phyloP scores from a whole-genome alignment of 768 basidiomycete genomes.

The Lyophyllum semitale region DNA sequence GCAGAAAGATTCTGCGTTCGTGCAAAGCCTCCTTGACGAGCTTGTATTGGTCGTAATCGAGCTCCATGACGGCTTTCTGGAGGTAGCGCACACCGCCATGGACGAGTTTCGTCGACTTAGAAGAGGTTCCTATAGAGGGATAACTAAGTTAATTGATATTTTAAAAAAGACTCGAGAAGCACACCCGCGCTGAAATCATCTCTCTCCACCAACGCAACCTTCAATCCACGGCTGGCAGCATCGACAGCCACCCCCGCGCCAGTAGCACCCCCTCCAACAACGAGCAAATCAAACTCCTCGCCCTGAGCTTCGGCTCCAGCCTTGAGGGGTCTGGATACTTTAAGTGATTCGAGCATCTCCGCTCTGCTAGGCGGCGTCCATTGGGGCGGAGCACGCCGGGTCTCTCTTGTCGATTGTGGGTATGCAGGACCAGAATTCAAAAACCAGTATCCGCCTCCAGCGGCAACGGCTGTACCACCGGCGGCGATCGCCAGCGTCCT shows the following conservation, averaged over 20 bases:
- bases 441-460: slow-evolving; percentile 68
- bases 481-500: slow-evolving; percentile 54
- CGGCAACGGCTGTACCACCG: slow-evolving; percentile 51
- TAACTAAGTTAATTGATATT: not conserved
- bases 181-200: slow-evolving; percentile 89
- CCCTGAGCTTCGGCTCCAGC: slow-evolving; percentile 29
- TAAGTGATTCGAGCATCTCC: slow-evolving; percentile 65
- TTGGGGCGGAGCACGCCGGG: slow-evolving; percentile 71
- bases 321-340: slow-evolving; percentile 37
- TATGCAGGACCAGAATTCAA: slow-evolving; percentile 75
- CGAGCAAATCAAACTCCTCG: slow-evolving; percentile 73
- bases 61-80: slow-evolving; percentile 93
- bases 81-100: slow-evolving; percentile 98
- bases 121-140: slow-evolving; percentile 75
- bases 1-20: slow-evolving; percentile 90
- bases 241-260: slow-evolving; percentile 97
- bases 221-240: slow-evolving; percentile 88
- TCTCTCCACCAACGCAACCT: slow-evolving; percentile 90
- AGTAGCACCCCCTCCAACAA: slow-evolving; percentile 95
- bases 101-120: slow-evolving; percentile 97
- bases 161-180: slow-evolving; percentile 17
- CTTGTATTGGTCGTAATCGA: slow-evolving; percentile 96
- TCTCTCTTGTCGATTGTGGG: slow-evolving; percentile 61
- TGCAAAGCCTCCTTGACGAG: slow-evolving; percentile 94
- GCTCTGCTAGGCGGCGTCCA: slow-evolving; percentile 76